Conservation (phyloP, 1,284 basidiomycete species). For the Anthracocystis setariae region DNA sequence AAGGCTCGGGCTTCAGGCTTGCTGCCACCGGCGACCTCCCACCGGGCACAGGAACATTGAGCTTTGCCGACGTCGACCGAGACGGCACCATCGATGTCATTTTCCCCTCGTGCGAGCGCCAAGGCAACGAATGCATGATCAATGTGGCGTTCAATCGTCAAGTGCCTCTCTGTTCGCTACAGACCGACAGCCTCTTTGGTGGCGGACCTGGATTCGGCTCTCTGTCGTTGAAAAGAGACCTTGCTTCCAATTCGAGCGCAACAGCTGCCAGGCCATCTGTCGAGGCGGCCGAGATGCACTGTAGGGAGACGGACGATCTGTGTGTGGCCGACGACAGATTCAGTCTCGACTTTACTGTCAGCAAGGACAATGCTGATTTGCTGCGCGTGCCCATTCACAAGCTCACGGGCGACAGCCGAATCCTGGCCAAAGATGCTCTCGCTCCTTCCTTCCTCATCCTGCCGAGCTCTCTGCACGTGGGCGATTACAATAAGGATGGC, state of each 20-base stretch:
- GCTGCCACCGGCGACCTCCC: constrained; percentile 79
- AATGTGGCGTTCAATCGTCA: constrained; percentile 96
- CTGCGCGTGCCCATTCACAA: constrained; percentile 76
- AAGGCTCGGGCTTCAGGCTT: constrained; percentile 76
- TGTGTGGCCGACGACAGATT: constrained; percentile 85
- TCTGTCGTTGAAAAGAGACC: constrained; percentile 9
- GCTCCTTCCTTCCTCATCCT: constrained; percentile 70
- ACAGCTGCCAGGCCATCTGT: neutral
- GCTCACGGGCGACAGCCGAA: constrained; percentile 71
- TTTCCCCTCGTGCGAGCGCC: constrained; percentile 79
- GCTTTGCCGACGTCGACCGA: constrained; percentile 92
- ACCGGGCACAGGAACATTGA: constrained; percentile 78
- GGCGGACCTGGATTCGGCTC: constrained; percentile 37
- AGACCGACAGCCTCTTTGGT: constrained; percentile 52
- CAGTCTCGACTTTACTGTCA: constrained; percentile 76
- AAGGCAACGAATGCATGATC: constrained; percentile 76
- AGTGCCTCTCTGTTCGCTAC: constrained; percentile 77
- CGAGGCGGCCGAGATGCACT: constrained; percentile 10
- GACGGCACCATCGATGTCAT: constrained; percentile 97
- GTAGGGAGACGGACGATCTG: constrained; percentile 78
- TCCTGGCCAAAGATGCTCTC: constrained; percentile 75
- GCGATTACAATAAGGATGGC: constrained; percentile 92
- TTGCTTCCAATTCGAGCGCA: neutral
- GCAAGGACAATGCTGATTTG: constrained; percentile 73
- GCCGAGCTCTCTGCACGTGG: constrained; percentile 82